Evolutionary conservation across 768 basidiomycete genomes (phyloP).

Genomic region (Russula abietina): DNA sequence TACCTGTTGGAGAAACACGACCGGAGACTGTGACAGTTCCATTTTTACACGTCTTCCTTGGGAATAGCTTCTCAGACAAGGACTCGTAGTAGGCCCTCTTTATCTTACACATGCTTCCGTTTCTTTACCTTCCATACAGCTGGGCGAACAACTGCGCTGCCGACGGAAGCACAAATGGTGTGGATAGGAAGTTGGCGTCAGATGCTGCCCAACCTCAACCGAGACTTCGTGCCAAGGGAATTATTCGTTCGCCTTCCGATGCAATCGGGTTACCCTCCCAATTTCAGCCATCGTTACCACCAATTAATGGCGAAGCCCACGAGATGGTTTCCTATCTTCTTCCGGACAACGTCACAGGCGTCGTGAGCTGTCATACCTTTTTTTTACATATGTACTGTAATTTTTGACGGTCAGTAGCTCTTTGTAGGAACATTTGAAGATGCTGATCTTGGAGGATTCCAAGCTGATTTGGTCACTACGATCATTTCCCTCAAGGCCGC

Average conservation of each 20-base stretch:
- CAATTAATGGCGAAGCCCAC: slow-evolving; percentile 41
- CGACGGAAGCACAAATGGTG: slow-evolving; percentile 45
- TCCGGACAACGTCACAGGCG: slow-evolving; percentile 53
- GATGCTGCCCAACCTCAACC: not conserved
- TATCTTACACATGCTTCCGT: not conserved
- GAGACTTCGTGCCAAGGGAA: slow-evolving; percentile 31
- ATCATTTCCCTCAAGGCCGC: slow-evolving; percentile 42
- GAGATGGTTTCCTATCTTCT: slow-evolving; percentile 54
- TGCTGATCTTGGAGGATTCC: slow-evolving; percentile 40
- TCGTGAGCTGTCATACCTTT: slow-evolving; percentile 36
- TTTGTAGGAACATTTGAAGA: slow-evolving; percentile 55
- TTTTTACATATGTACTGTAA: not conserved
- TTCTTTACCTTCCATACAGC: slow-evolving; percentile 32
- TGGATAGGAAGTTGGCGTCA: slow-evolving; percentile 35
- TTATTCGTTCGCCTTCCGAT: slow-evolving; percentile 35
- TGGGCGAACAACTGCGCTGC: slow-evolving; percentile 59
- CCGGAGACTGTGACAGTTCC: slow-evolving; percentile 50
- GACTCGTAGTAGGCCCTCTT: slow-evolving; percentile 43
- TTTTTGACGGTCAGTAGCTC: slow-evolving; percentile 37
- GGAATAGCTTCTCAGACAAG: slow-evolving; percentile 45
- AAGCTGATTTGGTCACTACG: slow-evolving; percentile 43
- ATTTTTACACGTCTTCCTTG: slow-evolving; percentile 45
- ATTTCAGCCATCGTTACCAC: slow-evolving; percentile 46
- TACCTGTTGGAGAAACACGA: slow-evolving; percentile 42
- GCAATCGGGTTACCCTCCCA: slow-evolving; percentile 45